These are phyloP conservation scores for Fusarium poae DNA, from an alignment of 2,329 filamentous ascomycete genomes.

Conservation along the genomic window DNA sequence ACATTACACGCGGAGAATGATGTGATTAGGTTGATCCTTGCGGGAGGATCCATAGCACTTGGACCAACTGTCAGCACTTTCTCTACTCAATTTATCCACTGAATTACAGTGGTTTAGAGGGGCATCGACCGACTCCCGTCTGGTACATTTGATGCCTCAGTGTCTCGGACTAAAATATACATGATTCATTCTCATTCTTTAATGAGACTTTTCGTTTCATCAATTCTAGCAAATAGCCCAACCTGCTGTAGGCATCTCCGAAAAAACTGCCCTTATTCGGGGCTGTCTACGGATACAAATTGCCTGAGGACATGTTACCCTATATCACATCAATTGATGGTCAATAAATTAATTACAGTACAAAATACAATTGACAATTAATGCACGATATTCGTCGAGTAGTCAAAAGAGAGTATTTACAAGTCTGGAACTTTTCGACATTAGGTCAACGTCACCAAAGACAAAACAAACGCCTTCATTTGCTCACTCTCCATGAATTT, in stretches of 20 bases:
- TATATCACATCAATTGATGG: background rate
- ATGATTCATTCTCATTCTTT: slow-evolving; percentile 19
- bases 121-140: no score
- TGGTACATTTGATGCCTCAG: no score
- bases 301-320: background rate
- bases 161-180: slow-evolving; percentile 8
- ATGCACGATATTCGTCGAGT: background rate
- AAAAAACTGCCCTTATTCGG: background rate
- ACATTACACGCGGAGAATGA: background rate
- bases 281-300: no score
- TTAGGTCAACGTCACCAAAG: background rate
- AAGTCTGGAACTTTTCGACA: background rate
- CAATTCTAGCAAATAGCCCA: background rate
- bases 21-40: background rate
- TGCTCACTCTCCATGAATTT: no score
- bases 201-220: slow-evolving; percentile 4
- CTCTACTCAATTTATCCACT: background rate
- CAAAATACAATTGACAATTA: background rate
- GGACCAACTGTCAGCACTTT: slow-evolving; percentile 24
- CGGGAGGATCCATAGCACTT: slow-evolving; percentile 16
- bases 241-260: background rate
- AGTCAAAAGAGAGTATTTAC: background rate
- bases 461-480: background rate
- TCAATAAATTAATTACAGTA: background rate
- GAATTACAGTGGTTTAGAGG: background rate